Base-by-base conservation (phyloP, 768 basidiomycete genomes). In the Xerocomellus dryophilus region DNA sequence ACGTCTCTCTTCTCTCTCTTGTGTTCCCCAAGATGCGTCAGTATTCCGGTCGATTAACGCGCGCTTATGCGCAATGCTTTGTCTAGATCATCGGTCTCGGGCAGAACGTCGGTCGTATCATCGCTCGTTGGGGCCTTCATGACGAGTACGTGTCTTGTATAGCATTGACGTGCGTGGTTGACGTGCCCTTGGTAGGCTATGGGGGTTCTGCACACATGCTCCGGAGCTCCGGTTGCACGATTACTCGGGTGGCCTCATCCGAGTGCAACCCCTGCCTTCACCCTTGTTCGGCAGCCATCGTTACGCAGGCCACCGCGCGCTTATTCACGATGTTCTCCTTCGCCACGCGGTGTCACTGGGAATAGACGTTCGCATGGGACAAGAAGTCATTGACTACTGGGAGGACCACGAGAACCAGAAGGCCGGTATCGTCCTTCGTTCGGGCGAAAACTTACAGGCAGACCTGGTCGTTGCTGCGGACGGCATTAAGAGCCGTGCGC, bases 391-490 rank as follows among this genome's bases (percentile, higher is more conserved):
- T 0, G 62, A 60, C 21, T 64, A 67, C 43, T 63, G 58, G 56
- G 70, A 57, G 15, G 45, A 49, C 8, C 20, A 40, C 8, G 20
- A 48, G 21, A 25, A 29, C 23, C 18, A 41, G 20, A 50, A 4
- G 31, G 60, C 62, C 1, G 61, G 63, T 0, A 58, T 67, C 20
- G 43, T 64, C 38, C 48, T 52, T 31, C 50, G 53, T 15, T 65
- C 32, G 5, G 49, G 64, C 1, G 60, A 65, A 48, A 47, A 5
- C 17, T 29, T 65, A 14, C 47, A 46, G 6, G 63, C 58, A 12
- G 68, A 71, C 56, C 25, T 68, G 27, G 59, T 73, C 35, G 53
- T 73, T 36, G 65, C 58, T 36, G 67, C 64, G 3, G 71, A 71
- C 25, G 68, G 70, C 14, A 27, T 63, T 39, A 64, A 61, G 45